Evolutionary conservation across 345 rosid genomes (phyloP).

Genomic region (Eucalyptus polyanthemos): DNA sequence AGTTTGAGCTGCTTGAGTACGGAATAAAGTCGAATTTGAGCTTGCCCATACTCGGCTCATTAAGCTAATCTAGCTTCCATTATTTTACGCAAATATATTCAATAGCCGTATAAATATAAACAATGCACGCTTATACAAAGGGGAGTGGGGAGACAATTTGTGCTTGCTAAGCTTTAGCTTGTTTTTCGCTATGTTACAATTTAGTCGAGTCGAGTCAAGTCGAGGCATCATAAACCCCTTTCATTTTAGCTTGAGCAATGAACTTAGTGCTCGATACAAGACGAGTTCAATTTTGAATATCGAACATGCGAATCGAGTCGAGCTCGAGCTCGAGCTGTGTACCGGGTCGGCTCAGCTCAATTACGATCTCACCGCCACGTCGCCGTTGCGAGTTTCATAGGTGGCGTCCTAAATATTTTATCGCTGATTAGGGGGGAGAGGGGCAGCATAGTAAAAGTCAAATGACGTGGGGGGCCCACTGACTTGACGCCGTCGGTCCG

Average conservation of each 20-base stretch:
- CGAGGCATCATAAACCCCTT: accelerated
- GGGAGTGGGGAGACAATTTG: neutral
- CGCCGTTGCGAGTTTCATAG: neutral
- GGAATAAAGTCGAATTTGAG: neutral
- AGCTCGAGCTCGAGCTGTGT: accelerated
- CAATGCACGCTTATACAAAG: neutral
- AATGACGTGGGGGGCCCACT: neutral
- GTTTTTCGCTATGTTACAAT: accelerated
- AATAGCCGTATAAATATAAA: neutral
- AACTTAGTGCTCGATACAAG: neutral
- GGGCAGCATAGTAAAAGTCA: neutral
- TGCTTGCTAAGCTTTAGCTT: neutral
- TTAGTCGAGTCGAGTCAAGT: accelerated
- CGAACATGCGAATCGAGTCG: neutral
- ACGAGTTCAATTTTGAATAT: neutral
- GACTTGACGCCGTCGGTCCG: neutral
- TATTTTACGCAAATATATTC: neutral
- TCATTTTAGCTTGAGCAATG: neutral
- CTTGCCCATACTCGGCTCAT: neutral
- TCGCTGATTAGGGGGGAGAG: neutral
- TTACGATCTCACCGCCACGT: neutral
- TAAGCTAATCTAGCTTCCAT: neutral
- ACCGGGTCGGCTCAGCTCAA: neutral
- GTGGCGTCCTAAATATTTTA: neutral
- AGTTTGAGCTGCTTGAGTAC: accelerated